Percentiles rank a stretch among this genome's conserved stretches.
phyloP scores from a whole-genome alignment of 1,284 basidiomycete species.

The Melanopsichium pennsylvanicum region DNA sequence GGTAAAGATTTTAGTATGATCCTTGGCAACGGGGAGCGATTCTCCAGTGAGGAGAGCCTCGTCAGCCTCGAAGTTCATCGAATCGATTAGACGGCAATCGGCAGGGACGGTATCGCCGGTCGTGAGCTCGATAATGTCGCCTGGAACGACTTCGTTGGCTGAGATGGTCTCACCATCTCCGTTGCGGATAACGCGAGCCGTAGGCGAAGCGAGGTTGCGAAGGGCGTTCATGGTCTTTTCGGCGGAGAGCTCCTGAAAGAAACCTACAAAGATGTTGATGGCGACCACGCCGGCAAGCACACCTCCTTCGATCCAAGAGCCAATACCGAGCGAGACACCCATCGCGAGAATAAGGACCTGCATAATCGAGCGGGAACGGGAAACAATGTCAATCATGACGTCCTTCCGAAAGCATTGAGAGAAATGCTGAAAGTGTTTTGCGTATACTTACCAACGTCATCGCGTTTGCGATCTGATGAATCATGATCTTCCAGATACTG shows the following conservation, averaged over 20 bases:
- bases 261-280: slow-evolving; percentile 69
- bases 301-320: slow-evolving; percentile 74
- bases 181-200: slow-evolving; percentile 72
- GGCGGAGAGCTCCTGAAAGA: slow-evolving; percentile 71
- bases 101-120: slow-evolving; percentile 63
- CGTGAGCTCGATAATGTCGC: slow-evolving; percentile 65
- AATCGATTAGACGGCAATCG: slow-evolving; percentile 61
- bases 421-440: too few relatives aligned
- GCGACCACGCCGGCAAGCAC: slow-evolving; percentile 74
- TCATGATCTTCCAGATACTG: slow-evolving; percentile 50
- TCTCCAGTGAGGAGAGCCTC: slow-evolving; percentile 78
- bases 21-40: slow-evolving; percentile 74
- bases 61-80: slow-evolving; percentile 68
- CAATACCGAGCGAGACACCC: slow-evolving; percentile 72
- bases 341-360: slow-evolving; percentile 71
- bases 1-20: slow-evolving; percentile 49
- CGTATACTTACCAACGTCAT: slow-evolving; percentile 61
- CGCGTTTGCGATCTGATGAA: slow-evolving; percentile 64
- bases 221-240: slow-evolving; percentile 73
- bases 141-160: slow-evolving; percentile 73
- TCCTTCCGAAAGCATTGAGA: too few relatives aligned
- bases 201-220: slow-evolving; percentile 72
- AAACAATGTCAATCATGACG: too few relatives aligned
- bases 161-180: slow-evolving; percentile 70
- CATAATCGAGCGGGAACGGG: too few relatives aligned